Evolutionary conservation across 805 yeast genomes (phyloP).

Genomic region (Saccharomycopsis synnaedendra): DNA sequence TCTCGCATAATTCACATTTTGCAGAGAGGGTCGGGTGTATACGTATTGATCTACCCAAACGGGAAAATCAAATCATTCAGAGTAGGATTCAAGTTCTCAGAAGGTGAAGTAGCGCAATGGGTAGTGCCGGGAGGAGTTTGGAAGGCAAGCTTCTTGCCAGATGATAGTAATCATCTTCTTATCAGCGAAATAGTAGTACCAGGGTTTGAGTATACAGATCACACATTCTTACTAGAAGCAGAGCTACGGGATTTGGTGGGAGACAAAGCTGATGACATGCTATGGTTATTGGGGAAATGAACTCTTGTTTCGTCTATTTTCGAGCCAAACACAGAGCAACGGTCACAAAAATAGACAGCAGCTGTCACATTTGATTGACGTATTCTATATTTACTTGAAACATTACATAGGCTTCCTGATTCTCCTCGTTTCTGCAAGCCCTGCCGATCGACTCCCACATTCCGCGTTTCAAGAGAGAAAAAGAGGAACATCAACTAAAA

Average conservation of each 20-base stretch:
- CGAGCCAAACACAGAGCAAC: no score
- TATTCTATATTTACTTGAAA: no score
- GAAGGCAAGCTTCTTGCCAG: constrained; percentile 41
- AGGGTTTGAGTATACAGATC: constrained; percentile 48
- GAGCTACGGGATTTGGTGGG: constrained; percentile 28
- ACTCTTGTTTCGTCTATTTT: no score
- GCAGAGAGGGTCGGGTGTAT: constrained; percentile 45
- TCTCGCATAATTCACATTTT: constrained; percentile 45
- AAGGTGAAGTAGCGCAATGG: constrained; percentile 47
- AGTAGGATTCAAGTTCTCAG: constrained; percentile 37
- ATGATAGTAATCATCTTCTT: constrained; percentile 32
- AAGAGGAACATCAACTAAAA: no score
- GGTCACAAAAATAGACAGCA: no score
- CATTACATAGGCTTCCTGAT: no score
- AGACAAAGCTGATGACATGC: constrained; percentile 24
- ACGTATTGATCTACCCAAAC: constrained; percentile 40
- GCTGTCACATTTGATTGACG: no score
- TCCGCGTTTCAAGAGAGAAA: no score
- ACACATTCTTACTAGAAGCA: constrained; percentile 25
- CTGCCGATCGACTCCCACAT: no score
- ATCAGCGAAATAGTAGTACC: constrained; percentile 53
- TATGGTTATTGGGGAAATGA: constrained; percentile 25
- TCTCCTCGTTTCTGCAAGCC: no score
- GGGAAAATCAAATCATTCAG: constrained; percentile 37
- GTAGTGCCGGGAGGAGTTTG: constrained; percentile 52